These are phyloP conservation scores for Xylaria venustula DNA, from an alignment of 495 filamentous ascomycete species.

Conservation along the genomic window DNA sequence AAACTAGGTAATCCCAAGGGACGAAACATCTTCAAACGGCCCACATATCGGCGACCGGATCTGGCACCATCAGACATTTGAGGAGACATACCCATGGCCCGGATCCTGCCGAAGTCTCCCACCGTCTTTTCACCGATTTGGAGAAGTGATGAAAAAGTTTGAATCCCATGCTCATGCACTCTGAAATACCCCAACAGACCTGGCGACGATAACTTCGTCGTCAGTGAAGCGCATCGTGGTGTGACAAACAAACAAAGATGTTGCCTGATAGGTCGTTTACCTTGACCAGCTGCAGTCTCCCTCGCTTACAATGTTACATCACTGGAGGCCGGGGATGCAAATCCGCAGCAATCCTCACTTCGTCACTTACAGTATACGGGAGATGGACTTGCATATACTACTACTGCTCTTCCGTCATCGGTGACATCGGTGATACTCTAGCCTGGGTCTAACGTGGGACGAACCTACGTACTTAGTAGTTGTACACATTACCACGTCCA, in stretches of 20 bases:
- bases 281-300: not conserved
- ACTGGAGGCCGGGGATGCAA: not conserved
- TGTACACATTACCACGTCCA: no score
- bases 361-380: not conserved
- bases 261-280: not conserved
- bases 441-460: not conserved
- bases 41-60: conserved; percentile 15
- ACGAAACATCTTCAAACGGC: conserved; percentile 14
- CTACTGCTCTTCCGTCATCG: not conserved
- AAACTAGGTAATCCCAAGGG: not conserved
- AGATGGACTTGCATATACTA: not conserved
- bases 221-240: not conserved
- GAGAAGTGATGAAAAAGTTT: not conserved
- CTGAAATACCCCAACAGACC: not conserved
- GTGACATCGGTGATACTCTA: not conserved
- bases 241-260: not conserved
- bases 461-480: conserved; percentile 1
- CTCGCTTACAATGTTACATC: conserved; percentile 1
- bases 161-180: no score
- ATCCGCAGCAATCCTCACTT: not conserved
- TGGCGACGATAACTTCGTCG: not conserved
- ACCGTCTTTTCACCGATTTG: not conserved
- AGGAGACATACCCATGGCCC: conserved; percentile 9
- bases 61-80: conserved; percentile 9
- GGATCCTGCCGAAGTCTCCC: conserved; percentile 5